Evolutionary conservation across 164 flowering plant genomes (phyloP).

Genomic region (Nymphaea colorata): DNA sequence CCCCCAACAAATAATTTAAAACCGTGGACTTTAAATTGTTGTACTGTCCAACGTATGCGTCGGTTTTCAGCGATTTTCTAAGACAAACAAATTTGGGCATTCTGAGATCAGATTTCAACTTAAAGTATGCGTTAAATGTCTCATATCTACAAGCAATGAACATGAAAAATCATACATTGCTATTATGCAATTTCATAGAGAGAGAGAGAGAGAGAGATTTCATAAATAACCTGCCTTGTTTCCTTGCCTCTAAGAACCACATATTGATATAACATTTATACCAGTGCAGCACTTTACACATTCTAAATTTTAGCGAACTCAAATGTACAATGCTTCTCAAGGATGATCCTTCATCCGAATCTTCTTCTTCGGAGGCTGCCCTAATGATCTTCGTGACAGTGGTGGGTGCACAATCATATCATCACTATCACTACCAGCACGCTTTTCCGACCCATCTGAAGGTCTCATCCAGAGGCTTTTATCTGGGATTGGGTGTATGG

Average conservation of each 20-base stretch:
- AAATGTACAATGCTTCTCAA: neutral
- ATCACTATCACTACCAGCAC: conserved; percentile 51
- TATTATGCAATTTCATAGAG: neutral
- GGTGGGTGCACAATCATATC: conserved; percentile 71
- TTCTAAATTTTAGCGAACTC: neutral
- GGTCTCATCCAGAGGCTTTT: conserved; percentile 53
- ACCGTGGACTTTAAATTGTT: too few relatives aligned
- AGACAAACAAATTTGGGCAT: too few relatives aligned
- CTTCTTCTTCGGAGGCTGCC: conserved; percentile 86
- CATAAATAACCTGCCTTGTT: neutral
- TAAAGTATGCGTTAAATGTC: too few relatives aligned
- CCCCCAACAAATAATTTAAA: too few relatives aligned
- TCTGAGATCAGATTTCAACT: too few relatives aligned
- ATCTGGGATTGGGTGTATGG: conserved; percentile 39
- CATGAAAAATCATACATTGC: too few relatives aligned
- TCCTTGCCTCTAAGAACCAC: neutral
- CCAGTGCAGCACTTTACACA: neutral
- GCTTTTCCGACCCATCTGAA: conserved; percentile 45
- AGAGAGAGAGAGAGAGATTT: neutral
- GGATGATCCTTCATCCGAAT: conserved; percentile 52
- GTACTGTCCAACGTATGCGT: too few relatives aligned
- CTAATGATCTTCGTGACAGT: conserved; percentile 85
- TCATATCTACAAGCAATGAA: too few relatives aligned
- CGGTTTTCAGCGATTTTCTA: too few relatives aligned
- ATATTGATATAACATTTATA: neutral